These are phyloP conservation scores for Cyclocybe aegerita DNA, from an alignment of 768 basidiomycete species.

Conservation along the genomic window DNA sequence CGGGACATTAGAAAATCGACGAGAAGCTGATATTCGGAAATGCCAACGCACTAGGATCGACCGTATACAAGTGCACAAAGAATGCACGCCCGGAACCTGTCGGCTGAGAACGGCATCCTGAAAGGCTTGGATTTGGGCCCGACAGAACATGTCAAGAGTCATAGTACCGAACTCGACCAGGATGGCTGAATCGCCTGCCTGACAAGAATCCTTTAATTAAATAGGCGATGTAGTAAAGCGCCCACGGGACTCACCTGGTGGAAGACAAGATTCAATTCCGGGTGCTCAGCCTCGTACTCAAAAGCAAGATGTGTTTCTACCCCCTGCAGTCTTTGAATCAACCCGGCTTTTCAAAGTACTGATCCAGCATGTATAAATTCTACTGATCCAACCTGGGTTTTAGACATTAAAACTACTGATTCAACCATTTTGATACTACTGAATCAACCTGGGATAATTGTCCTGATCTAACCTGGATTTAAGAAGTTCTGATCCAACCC, in stretches of 20 bases:
- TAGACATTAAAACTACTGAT: no score
- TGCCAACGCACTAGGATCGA: constrained; percentile 49
- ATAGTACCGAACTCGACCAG: constrained; percentile 62
- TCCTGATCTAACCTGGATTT: no score
- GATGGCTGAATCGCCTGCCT: constrained; percentile 67
- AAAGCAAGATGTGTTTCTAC: no score
- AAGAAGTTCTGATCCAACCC: no score
- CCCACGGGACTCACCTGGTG: constrained; percentile 43
- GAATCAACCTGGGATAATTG: no score
- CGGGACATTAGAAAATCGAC: background rate
- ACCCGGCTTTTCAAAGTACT: no score
- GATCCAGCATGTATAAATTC: no score
- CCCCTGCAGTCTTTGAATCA: no score
- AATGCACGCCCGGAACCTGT: constrained; percentile 34
- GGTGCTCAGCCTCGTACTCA: background rate
- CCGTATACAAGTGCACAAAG: constrained; percentile 52
- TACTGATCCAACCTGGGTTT: no score
- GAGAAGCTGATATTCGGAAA: background rate
- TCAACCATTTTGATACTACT: no score
- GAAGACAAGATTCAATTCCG: constrained; percentile 37
- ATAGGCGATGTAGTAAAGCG: background rate
- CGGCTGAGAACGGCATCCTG: constrained; percentile 36
- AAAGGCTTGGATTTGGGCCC: constrained; percentile 60
- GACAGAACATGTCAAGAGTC: constrained; percentile 48
- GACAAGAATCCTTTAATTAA: background rate